Base-by-base conservation (phyloP, 352 stramenopile genomes). In the Phytophthora colocasiae region DNA sequence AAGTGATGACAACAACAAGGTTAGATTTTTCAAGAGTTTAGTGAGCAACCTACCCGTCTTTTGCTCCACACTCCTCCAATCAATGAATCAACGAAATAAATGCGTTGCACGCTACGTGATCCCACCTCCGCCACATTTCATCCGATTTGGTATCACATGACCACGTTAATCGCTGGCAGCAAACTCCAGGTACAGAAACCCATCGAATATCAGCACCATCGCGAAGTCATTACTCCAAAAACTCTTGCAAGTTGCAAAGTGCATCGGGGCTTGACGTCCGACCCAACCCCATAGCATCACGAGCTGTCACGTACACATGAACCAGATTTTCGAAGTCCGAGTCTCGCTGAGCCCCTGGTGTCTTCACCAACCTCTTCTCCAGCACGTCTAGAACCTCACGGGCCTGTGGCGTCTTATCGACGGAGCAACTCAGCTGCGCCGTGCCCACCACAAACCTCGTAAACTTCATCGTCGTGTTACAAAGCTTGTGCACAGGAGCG, bases 361-460 rank as follows among this genome's bases (percentile, higher is more conserved):
- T 61, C 24, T 67, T 66, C 45, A 75, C 3, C 26, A 77, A 52
- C 22, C 69, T 32, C 46, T 74, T 74, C 19, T 74, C 65, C n/a
- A 77, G 51, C 15, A 69, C 10, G 38, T 63, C 69, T 32, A 72
- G 43, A 3, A 75, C 43, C 29, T 77, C 59, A 24, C 50, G 44
- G 29, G 41, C 59, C 40, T 77, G 64, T 3, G 49, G 10, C 19
- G 59, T 56, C 24, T 55, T 59, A 11, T 67, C 45, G 1, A 77
- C 32, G 3, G 65, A 77, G 9, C 36, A 47, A 6, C 54, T 44
- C 1, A 74, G 27, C 44, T 63, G 38, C 0, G 58, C 52, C 14
- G 65, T 71, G 4, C 58, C 56, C 4, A 77, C 38, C 43, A 63
- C 64, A 56, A 74, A 71, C 12, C 22, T 56, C 2, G 44, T 46